These are phyloP conservation scores for Globisporangium lucens DNA, from an alignment of 352 stramenopile genomes.

Conservation along the genomic window DNA sequence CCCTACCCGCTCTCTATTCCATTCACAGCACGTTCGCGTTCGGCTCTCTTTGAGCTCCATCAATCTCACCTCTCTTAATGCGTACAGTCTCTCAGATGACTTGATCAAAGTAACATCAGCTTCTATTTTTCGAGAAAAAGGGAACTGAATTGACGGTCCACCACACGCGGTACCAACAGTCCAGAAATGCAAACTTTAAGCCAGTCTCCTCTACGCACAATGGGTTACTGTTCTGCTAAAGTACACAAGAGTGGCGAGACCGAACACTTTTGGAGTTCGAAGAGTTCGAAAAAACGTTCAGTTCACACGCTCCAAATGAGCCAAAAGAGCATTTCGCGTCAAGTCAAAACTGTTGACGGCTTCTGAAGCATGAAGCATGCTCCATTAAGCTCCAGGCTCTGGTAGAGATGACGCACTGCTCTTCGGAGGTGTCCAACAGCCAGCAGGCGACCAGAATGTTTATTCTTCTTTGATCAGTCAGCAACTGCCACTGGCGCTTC, in stretches of 20 bases:
- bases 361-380: no score
- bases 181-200: not conserved
- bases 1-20: not conserved
- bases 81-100: not conserved
- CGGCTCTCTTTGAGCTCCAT: not conserved
- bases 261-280: not conserved
- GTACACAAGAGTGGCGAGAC: not conserved
- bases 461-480: not conserved
- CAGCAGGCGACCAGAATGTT: not conserved
- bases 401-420: not conserved
- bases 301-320: not conserved
- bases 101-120: not conserved
- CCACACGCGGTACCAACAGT: not conserved
- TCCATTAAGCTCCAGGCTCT: no score
- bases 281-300: slow-evolving; percentile 1
- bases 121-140: not conserved
- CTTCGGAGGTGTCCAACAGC: not conserved
- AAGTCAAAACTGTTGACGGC: not conserved
- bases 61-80: not conserved
- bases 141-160: not conserved
- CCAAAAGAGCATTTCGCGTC: not conserved
- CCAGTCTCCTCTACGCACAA: no score
- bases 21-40: not conserved
- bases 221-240: no score
- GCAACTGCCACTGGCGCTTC: not conserved